A percentile compares a stretch with the other conserved stretches of the same genome.
Conservation (phyloP, 306 rosid species). For the Vicia faba region DNA sequence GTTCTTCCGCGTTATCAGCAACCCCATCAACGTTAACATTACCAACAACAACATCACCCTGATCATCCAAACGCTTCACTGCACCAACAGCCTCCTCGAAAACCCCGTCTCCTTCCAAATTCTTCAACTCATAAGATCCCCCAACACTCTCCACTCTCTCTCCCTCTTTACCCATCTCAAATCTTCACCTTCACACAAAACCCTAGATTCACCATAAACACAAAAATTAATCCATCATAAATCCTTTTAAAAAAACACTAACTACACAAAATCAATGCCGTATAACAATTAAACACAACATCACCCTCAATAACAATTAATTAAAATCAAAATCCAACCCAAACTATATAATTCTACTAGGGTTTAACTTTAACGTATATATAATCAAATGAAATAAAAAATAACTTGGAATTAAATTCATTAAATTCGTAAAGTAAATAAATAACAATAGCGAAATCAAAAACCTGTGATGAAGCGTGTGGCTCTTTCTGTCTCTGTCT, state of each 20-base stretch:
- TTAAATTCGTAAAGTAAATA: no score
- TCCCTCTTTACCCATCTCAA: constrained; percentile 58
- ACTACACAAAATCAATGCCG: background rate
- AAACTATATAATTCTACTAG: background rate
- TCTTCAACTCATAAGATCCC: constrained; percentile 52
- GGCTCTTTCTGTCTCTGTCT: background rate
- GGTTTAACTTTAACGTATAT: constrained; percentile 10
- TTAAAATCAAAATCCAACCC: constrained; percentile 24
- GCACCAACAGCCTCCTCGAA: constrained; percentile 59
- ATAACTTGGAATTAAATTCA: background rate
- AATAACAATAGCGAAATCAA: background rate
- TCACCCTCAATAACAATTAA: no score
- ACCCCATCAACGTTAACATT: constrained; percentile 9
- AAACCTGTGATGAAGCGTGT: constrained; percentile 19
- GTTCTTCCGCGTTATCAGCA: constrained; percentile 28
- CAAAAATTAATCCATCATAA: constrained; percentile 24
- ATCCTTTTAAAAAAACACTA: background rate
- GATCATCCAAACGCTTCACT: constrained; percentile 42
- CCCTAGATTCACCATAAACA: constrained; percentile 54
- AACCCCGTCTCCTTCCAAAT: constrained; percentile 52
- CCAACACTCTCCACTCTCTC: constrained; percentile 41
- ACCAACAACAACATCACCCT: constrained; percentile 26
- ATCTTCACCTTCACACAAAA: constrained; percentile 37
- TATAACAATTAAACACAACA: background rate
- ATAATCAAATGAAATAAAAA: background rate